phyloP scores from a whole-genome alignment of 2,329 filamentous ascomycete species.

The Colletotrichum endophyticum region DNA sequence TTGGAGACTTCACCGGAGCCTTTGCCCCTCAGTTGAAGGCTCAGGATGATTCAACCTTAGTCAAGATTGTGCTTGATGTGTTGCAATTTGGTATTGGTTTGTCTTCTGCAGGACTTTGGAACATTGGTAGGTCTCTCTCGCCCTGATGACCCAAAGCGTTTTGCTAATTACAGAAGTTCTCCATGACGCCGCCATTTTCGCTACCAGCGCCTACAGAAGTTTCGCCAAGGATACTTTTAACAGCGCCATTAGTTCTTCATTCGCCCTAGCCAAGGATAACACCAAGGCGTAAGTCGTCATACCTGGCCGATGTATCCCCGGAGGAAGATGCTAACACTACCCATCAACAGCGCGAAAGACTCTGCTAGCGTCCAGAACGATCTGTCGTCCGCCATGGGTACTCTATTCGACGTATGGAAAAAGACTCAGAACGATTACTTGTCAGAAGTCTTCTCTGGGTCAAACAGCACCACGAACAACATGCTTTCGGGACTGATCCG shows the following conservation, averaged over 20 bases:
- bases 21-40: background rate
- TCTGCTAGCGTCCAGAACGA: background rate
- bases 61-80: background rate
- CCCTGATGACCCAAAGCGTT: background rate
- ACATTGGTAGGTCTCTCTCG: background rate
- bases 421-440: background rate
- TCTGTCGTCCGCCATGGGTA: background rate
- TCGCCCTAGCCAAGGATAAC: background rate
- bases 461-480: background rate
- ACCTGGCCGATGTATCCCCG: background rate
- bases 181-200: background rate
- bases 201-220: background rate
- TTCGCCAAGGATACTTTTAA: background rate
- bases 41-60: background rate
- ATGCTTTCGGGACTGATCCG: background rate
- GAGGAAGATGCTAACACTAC: background rate
- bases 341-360: background rate
- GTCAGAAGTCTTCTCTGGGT: background rate
- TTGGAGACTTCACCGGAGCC: background rate
- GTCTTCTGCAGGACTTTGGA: background rate
- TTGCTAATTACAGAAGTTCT: background rate
- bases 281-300: background rate
- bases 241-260: background rate
- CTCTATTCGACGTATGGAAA: slow-evolving; percentile 1
- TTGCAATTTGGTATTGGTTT: background rate